Evolutionary conservation across 169 alveolate genomes (phyloP).

Genomic region (Plasmodium cynomolgi): DNA sequence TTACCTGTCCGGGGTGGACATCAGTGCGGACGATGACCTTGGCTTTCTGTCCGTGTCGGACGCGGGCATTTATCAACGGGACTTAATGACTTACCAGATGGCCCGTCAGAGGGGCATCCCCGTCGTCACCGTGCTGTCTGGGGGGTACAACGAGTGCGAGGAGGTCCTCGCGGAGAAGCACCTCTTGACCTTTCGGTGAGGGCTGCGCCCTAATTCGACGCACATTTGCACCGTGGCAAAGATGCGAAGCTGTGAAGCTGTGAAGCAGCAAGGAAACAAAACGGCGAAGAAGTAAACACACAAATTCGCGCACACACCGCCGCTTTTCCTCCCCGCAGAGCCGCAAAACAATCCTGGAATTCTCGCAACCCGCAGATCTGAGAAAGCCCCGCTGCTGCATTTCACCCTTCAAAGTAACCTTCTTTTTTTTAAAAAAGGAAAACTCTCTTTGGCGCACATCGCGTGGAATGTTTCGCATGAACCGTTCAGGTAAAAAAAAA

Average conservation of each 20-base stretch:
- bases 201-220: background rate
- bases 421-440: background rate
- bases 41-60: conserved; percentile 73
- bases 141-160: conserved; percentile 49
- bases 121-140: conserved; percentile 38
- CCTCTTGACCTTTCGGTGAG: conserved; percentile 33
- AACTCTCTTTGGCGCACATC: background rate
- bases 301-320: background rate
- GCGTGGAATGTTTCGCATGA: background rate
- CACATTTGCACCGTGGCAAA: background rate
- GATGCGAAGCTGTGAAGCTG: background rate
- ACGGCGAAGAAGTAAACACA: background rate
- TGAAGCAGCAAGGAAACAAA: no score
- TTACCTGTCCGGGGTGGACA: conserved; percentile 78
- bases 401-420: background rate
- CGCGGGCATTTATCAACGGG: conserved; percentile 62
- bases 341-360: conserved; percentile 18
- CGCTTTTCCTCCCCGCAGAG: background rate
- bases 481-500: background rate
- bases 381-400: background rate
- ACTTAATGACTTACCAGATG: conserved; percentile 42
- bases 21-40: conserved; percentile 60
- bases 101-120: conserved; percentile 17
- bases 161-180: conserved; percentile 11
- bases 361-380: background rate